Percentiles rank a stretch among this genome's conserved stretches.
phyloP scores from a whole-genome alignment of 306 rosid species.

The Sophora flavescens region DNA sequence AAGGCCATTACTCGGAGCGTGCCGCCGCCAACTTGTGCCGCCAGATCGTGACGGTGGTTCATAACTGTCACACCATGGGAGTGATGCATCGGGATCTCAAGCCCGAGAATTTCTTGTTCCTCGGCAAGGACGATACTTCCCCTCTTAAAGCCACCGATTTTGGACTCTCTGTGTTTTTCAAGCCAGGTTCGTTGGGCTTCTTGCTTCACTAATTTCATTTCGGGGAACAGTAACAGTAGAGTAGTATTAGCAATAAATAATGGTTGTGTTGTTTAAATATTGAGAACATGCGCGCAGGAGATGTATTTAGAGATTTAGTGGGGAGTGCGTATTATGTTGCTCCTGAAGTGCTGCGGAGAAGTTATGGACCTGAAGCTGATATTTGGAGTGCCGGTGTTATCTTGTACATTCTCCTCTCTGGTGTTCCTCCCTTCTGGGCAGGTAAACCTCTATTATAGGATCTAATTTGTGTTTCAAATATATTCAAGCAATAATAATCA shows the following conservation, averaged over 20 bases:
- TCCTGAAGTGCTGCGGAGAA: conserved; percentile 87
- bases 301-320: conserved; percentile 82
- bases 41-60: conserved; percentile 91
- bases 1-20: conserved; percentile 92
- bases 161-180: conserved; percentile 89
- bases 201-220: not conserved
- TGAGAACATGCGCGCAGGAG: conserved; percentile 59
- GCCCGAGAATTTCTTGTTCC: conserved; percentile 89
- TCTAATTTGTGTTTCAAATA: no score
- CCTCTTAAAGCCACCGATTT: conserved; percentile 94
- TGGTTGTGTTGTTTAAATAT: not conserved
- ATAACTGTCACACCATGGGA: conserved; percentile 88
- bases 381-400: conserved; percentile 97
- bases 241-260: no score
- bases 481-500: no score
- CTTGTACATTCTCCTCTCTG: conserved; percentile 90
- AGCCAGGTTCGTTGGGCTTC: conserved; percentile 60
- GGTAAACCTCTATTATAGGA: conserved; percentile 57
- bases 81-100: conserved; percentile 95
- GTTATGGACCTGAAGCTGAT: conserved; percentile 90
- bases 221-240: no score
- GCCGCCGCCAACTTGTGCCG: conserved; percentile 88
- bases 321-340: conserved; percentile 99
- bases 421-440: conserved; percentile 99
- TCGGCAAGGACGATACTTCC: conserved; percentile 65